phyloP scores from a whole-genome alignment of 1,139 yeast genomes.

The Yamadazyma taylorii region DNA sequence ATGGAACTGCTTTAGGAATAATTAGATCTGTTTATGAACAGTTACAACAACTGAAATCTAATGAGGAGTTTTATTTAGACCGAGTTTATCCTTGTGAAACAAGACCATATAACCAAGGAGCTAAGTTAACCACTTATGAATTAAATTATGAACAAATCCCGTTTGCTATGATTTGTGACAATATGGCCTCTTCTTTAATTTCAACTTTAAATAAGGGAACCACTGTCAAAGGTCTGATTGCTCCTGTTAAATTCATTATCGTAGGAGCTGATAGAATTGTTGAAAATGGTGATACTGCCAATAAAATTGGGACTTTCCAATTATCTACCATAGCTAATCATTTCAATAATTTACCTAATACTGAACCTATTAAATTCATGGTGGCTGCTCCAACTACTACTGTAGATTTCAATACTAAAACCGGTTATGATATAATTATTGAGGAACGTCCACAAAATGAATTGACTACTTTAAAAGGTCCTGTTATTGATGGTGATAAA shows the following conservation, averaged over 20 bases:
- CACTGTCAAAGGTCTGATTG: constrained; percentile 25
- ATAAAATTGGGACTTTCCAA: constrained; percentile 96
- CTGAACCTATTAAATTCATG: constrained; percentile 66
- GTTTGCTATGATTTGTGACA: constrained; percentile 84
- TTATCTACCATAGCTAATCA: constrained; percentile 63
- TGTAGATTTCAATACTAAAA: constrained; percentile 63
- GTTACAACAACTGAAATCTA: constrained; percentile 24
- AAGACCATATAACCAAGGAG: constrained; percentile 95
- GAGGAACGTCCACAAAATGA: constrained; percentile 87
- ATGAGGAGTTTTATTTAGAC: constrained; percentile 45
- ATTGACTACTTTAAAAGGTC: constrained; percentile 76
- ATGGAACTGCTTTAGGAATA: constrained; percentile 94
- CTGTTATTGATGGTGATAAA: constrained; percentile 32
- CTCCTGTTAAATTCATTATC: constrained; percentile 79
- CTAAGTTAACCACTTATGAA: constrained; percentile 89
- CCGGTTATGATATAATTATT: constrained; percentile 75
- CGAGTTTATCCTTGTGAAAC: constrained; percentile 91
- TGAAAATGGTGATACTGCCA: constrained; percentile 90
- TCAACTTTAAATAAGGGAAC: constrained; percentile 24
- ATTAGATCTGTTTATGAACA: constrained; percentile 66
- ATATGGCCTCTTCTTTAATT: constrained; percentile 83
- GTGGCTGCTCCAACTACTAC: constrained; percentile 97
- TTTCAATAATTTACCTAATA: constrained; percentile 39
- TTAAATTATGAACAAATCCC: constrained; percentile 84
- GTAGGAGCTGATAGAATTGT: constrained; percentile 99